Conservation (phyloP, 805 yeast genomes). For the Hanseniaspora jakobsenii region DNA sequence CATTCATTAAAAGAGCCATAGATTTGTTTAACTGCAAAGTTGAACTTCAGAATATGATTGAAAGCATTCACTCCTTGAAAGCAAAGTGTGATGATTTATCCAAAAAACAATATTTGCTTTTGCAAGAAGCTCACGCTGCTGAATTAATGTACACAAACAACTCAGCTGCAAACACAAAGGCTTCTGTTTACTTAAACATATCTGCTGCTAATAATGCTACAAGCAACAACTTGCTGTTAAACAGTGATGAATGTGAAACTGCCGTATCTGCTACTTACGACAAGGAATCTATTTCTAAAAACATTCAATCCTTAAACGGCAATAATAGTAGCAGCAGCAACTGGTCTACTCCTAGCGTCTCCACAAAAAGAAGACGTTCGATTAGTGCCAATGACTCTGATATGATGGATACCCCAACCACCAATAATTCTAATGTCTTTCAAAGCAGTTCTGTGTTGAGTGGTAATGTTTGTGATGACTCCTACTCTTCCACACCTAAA, state of each 20-base stretch:
- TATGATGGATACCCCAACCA: slow-evolving; percentile 8
- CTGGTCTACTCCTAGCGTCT: slow-evolving; percentile 13
- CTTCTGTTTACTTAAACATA: slow-evolving; percentile 10
- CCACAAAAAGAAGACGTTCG: slow-evolving; percentile 12
- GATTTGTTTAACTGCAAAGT: slow-evolving; percentile 14
- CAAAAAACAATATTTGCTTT: slow-evolving; percentile 9
- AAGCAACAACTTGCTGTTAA: background rate
- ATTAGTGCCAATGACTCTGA: slow-evolving; percentile 7
- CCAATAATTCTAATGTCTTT: background rate
- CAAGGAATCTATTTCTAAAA: too few species aligned
- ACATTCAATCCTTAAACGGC: too few species aligned
- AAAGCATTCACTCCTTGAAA: slow-evolving; percentile 2
- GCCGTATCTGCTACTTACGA: slow-evolving; percentile 4
- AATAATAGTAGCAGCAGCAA: background rate
- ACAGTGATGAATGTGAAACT: slow-evolving; percentile 6
- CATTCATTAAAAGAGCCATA: slow-evolving; percentile 13
- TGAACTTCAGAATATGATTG: slow-evolving; percentile 13
- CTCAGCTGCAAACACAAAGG: background rate
- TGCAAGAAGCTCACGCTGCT: too few species aligned
- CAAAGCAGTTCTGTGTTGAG: too few species aligned
- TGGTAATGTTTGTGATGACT: background rate
- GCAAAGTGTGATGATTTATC: slow-evolving; percentile 7
- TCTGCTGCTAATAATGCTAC: slow-evolving; percentile 5
- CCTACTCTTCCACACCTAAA: background rate
- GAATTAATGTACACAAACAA: too few species aligned